These are phyloP conservation scores for Podospora anserina DNA, from an alignment of 495 filamentous ascomycete genomes.

Conservation along the genomic window DNA sequence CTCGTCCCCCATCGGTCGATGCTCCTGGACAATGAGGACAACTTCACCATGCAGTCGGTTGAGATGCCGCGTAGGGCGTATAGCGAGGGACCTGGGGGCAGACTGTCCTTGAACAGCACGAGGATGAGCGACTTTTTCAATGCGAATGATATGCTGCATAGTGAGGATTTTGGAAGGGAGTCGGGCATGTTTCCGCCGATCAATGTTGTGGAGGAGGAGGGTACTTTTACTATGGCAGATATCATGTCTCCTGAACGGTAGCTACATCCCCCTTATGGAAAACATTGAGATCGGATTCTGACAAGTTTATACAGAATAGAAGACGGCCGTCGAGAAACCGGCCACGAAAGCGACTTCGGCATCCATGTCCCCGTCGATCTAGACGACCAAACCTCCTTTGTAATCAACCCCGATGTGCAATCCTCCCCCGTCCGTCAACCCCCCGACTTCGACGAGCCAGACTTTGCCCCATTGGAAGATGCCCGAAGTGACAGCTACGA, in stretches of 20 bases:
- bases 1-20: constrained; percentile 61
- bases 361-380: constrained; percentile 44
- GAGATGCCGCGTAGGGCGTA: constrained; percentile 64
- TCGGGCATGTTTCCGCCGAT: constrained; percentile 42
- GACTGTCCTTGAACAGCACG: constrained; percentile 39
- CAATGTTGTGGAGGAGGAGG: constrained; percentile 33
- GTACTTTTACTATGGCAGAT: constrained; percentile 17
- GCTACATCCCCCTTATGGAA: not conserved
- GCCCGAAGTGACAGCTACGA: constrained; percentile 27
- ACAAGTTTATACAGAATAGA: constrained; percentile 33
- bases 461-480: constrained; percentile 24
- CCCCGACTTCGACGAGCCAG: constrained; percentile 19
- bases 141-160: constrained; percentile 35
- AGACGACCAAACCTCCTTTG: constrained; percentile 42
- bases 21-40: constrained; percentile 60
- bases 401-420: constrained; percentile 35
- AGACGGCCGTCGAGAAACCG: constrained; percentile 36
- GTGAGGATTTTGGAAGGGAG: constrained; percentile 52
- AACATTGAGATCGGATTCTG: constrained; percentile 7
- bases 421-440: constrained; percentile 20
- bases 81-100: constrained; percentile 48
- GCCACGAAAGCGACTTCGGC: constrained; percentile 45
- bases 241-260: constrained; percentile 27
- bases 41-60: constrained; percentile 64
- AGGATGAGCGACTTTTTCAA: constrained; percentile 67